Evolutionary conservation across 2,329 filamentous ascomycete species (phyloP), one percentile per base, ranked within the genome.

Genomic region (Exophiala alcalophila): DNA sequence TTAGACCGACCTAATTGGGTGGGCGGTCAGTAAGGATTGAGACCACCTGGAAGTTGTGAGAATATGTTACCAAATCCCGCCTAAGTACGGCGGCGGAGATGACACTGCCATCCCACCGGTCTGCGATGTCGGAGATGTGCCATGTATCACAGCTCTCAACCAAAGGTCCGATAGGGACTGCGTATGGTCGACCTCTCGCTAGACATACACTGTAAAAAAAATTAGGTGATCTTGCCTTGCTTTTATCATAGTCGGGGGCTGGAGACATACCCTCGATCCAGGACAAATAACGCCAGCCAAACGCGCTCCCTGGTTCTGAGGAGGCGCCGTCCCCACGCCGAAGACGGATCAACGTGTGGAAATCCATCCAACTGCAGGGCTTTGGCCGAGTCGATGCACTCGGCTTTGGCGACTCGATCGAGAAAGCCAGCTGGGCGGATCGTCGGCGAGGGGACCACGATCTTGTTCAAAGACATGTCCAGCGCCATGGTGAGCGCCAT

Each of bases 281-380:
- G 71, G 0, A 86, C 83, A 58, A 86, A 87, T 1, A 87, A 63
- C 0, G 83, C 78, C 42, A 87, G 72, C 82, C 83, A 87, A 5
- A 78, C 78, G 48, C 83, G 69, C 60, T 87, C 83, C 32, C 83
- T 70, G 39, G 81, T 71, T 28, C 83, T 71, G 3, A 86, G 61
- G 2, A 87, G 64, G 26, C 81, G 65, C 41, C 74, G 70, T 2
- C 82, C 83, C 55, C 72, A 71, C 47, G 78, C 73, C 0, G 81
- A 84, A 18, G 60, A 60, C 0, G 77, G 72, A 31, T 84, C 79
- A 4, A 86, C 62, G 35, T 83, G 73, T 23, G 72, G 67, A 54
- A 85, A 85, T 0, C 83, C 83, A 56, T 86, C 83, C 58, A 86
- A 74, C 2, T 75, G 69, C 12, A 87, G 64, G 2, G 83, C 83